Evolutionary conservation across 2,329 filamentous ascomycete species (phyloP), one percentile per base, ranked within the genome.

Genomic region (Pestalotiopsis fici): DNA sequence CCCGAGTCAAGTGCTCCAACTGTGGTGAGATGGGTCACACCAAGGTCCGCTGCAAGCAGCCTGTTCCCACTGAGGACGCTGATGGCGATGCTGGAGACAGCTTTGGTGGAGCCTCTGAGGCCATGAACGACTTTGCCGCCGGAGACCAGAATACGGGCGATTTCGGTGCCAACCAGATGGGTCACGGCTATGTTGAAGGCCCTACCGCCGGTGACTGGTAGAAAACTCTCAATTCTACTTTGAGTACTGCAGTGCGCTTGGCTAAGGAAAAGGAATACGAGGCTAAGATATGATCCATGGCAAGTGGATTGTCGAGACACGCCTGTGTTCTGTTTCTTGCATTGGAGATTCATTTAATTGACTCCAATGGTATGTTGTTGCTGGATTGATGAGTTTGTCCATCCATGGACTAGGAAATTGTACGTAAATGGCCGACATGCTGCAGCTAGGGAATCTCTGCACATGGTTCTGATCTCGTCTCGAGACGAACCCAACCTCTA

Each of bases 1-100:
- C 82, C n/a, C 83, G 86, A 7, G 81, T 90, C 67, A 85, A 88
- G 76, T 91, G 89, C 78, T 78, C 75, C 65, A 89, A 89, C 76
- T 91, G 89, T 71, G 78, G 82, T 62, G 73, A 85, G 76, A 81
- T 78, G 75, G 83, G 83, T 3, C 83, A 85, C 69, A 81, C 75
- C 70, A 79, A 80, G 71, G 76, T 77, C 62, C 71, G 74, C 66
- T 85, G 83, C 76, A 75, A 71, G 25, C 78, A 79, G 54, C 74
- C 76, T 12, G 69, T 68, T n/a, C 68, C 73, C 25, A 75, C 78
- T 57, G 74, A 74, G 23, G 69, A 69, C 31, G 61, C 64, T n/a
- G 68, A 69, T 23, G 43, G 43, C 21, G 67, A 63, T 18, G 59
- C 47, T 37, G 62, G 57, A 37, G 59, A 50, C 21, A 56, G 43